These are phyloP conservation scores for Daldinia sp. DNA, from an alignment of 2,329 filamentous ascomycete species.

Conservation along the genomic window DNA sequence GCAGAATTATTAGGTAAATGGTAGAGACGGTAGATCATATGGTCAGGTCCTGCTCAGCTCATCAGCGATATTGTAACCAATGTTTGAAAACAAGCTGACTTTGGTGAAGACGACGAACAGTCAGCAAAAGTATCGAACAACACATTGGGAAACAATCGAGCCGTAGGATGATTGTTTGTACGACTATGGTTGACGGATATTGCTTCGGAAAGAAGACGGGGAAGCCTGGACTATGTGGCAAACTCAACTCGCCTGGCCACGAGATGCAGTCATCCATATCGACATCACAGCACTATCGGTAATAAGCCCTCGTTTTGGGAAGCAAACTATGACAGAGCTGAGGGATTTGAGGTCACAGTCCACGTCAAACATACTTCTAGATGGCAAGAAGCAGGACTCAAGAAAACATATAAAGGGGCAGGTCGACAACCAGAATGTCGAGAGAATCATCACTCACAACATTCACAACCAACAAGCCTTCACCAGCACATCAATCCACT, in stretches of 20 bases:
- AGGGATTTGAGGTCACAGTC: neutral
- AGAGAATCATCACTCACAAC: slow-evolving; percentile 27
- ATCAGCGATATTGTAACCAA: slow-evolving; percentile 20
- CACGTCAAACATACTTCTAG: neutral
- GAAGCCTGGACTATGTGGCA: slow-evolving; percentile 18
- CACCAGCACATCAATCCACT: slow-evolving; percentile 2
- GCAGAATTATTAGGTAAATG: neutral
- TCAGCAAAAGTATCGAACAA: slow-evolving; percentile 19
- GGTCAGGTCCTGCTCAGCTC: slow-evolving; percentile 10
- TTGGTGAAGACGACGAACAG: neutral
- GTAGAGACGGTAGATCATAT: slow-evolving; percentile 24
- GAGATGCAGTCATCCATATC: slow-evolving; percentile 29
- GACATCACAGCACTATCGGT: slow-evolving; percentile 9
- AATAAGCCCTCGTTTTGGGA: slow-evolving; percentile 20
- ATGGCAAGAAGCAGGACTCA: neutral
- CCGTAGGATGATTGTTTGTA: neutral
- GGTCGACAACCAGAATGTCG: slow-evolving; percentile 1
- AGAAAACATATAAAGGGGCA: slow-evolving; percentile 30
- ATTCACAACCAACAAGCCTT: slow-evolving; percentile 23
- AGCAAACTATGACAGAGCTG: slow-evolving; percentile 1
- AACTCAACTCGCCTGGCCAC: slow-evolving; percentile 15
- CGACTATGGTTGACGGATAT: neutral
- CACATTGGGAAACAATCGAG: neutral
- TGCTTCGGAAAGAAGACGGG: neutral
- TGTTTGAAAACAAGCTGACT: neutral